Evolutionary conservation across 1,139 yeast species (phyloP).

Genomic region (Hanseniaspora gamundiae): DNA sequence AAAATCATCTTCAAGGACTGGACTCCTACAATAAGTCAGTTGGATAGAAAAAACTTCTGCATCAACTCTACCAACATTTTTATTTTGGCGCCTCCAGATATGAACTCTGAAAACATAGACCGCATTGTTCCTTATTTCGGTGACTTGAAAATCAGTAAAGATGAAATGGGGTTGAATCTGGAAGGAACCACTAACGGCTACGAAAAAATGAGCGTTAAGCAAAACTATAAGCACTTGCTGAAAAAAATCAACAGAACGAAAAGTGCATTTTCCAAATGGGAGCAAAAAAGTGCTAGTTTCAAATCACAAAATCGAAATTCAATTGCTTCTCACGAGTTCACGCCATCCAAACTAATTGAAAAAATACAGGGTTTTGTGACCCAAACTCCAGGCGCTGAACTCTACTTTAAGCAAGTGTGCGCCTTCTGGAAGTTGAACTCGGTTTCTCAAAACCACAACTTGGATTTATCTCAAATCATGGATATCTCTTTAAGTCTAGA

Average conservation of each 20-base stretch:
- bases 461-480: constrained; percentile 20
- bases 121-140: constrained; percentile 82
- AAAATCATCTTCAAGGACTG: constrained; percentile 67
- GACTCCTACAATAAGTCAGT: constrained; percentile 88
- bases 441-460: constrained; percentile 12
- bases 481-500: constrained; percentile 18
- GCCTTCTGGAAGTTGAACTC: background rate
- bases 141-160: constrained; percentile 38
- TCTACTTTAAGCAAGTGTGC: background rate
- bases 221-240: constrained; percentile 41
- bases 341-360: background rate
- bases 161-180: constrained; percentile 15
- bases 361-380: background rate
- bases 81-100: constrained; percentile 64
- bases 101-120: constrained; percentile 51
- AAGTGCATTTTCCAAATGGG: constrained; percentile 76
- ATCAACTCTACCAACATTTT: constrained; percentile 33
- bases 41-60: constrained; percentile 62
- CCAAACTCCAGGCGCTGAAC: background rate
- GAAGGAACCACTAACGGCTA: constrained; percentile 4
- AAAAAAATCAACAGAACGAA: constrained; percentile 56
- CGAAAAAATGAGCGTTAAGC: constrained; percentile 20
- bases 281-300: constrained; percentile 17
- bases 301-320: background rate
- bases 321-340: background rate